Conservation (phyloP, 2,329 filamentous ascomycete species). For the Drechslerella coelobrocha region DNA sequence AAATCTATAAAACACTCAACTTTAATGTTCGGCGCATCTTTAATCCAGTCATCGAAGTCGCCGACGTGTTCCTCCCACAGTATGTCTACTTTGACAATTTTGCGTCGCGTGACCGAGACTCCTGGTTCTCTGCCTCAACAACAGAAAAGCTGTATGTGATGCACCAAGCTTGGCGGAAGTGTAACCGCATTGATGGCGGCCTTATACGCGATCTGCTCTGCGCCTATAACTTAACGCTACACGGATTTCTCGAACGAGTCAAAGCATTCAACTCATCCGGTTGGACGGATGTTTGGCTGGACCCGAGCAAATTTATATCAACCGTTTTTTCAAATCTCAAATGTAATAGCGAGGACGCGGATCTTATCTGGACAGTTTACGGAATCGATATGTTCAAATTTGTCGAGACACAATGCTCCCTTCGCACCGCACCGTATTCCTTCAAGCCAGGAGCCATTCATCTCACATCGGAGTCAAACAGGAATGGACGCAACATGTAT, state of each 20-base stretch:
- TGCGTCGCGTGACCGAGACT: not conserved
- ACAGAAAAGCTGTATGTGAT: not conserved
- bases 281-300: slow-evolving; percentile 31
- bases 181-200: slow-evolving; percentile 3
- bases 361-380: slow-evolving; percentile 9
- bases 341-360: not conserved
- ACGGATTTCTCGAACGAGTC: not conserved
- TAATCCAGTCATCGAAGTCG: slow-evolving; percentile 17
- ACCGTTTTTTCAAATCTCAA: not conserved
- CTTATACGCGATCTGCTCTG: slow-evolving; percentile 29
- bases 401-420: slow-evolving; percentile 21
- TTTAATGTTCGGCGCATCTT: slow-evolving; percentile 15
- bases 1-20: slow-evolving; percentile 11
- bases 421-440: slow-evolving; percentile 7
- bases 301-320: slow-evolving; percentile 13
- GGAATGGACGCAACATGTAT: slow-evolving; percentile 13
- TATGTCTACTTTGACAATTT: slow-evolving; percentile 17
- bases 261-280: not conserved
- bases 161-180: slow-evolving; percentile 17
- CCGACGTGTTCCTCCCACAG: slow-evolving; percentile 25
- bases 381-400: slow-evolving; percentile 39
- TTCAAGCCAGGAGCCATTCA: slow-evolving; percentile 19
- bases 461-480: not conserved
- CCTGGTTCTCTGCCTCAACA: slow-evolving; percentile 16
- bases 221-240: slow-evolving; percentile 16